Conservation (phyloP, 352 stramenopile species). For the Ochromonadaceae sp. region DNA sequence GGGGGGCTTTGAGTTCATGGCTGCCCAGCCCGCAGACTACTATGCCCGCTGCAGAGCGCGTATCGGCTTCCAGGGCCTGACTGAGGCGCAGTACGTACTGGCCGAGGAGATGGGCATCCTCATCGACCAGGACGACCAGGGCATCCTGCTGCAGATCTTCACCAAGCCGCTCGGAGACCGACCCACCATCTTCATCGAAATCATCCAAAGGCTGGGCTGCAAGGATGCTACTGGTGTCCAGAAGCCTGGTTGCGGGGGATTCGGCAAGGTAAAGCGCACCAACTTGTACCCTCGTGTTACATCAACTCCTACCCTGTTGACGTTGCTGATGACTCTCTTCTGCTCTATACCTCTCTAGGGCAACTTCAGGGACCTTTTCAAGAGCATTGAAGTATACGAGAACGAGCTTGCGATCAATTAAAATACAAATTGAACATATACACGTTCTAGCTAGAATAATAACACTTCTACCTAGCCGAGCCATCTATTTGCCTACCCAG, state of each 20-base stretch:
- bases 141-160: conserved; percentile 76
- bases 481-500: too few relatives aligned
- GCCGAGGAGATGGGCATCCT: conserved; percentile 77
- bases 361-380: conserved; percentile 76
- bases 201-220: conserved; percentile 75
- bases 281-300: background rate
- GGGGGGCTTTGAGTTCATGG: conserved; percentile 52
- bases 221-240: conserved; percentile 27
- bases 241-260: conserved; percentile 41
- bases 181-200: conserved; percentile 70
- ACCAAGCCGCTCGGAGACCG: conserved; percentile 65
- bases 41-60: conserved; percentile 36
- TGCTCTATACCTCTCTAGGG: conserved; percentile 26
- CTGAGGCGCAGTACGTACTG: conserved; percentile 58
- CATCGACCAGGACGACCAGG: conserved; percentile 82
- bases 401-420: too few relatives aligned
- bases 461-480: too few relatives aligned
- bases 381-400: conserved; percentile 58
- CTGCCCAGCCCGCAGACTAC: conserved; percentile 58
- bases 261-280: conserved; percentile 44
- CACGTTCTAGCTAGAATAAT: too few relatives aligned
- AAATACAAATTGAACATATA: too few relatives aligned
- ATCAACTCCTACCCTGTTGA: background rate
- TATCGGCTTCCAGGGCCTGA: conserved; percentile 40
- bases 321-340: background rate